phyloP scores from a whole-genome alignment of 768 basidiomycete genomes.

The Kwoniella bestiolae region DNA sequence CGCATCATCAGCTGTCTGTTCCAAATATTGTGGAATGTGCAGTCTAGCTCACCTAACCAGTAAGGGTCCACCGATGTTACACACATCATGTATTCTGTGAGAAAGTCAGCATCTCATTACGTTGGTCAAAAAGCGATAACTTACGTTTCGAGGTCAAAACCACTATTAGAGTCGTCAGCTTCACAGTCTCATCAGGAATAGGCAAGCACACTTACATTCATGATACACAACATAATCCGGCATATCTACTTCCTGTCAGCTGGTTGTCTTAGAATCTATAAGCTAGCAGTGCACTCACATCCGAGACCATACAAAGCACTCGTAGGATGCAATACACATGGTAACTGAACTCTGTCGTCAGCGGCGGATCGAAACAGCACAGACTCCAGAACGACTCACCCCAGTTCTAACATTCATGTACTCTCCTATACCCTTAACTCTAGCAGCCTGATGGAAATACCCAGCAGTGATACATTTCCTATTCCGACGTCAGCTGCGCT shows the following conservation, averaged over 20 bases:
- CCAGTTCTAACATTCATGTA: conserved; percentile 95
- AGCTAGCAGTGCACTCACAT: conserved; percentile 62
- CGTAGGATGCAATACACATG: conserved; percentile 94
- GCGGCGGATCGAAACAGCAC: not conserved
- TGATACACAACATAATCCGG: conserved; percentile 97
- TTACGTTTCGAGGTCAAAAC: conserved; percentile 81
- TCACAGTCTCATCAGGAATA: not conserved
- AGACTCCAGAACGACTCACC: conserved; percentile 38
- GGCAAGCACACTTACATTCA: conserved; percentile 62
- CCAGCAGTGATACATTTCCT: conserved; percentile 97
- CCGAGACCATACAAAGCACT: conserved; percentile 95
- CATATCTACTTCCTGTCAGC: conserved; percentile 73
- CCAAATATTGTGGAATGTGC: conserved; percentile 12
- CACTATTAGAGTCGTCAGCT: conserved; percentile 56
- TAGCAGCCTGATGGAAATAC: conserved; percentile 98
- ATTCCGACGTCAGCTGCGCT: conserved; percentile 2
- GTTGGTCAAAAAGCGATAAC: not conserved
- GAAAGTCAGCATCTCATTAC: conserved; percentile 30
- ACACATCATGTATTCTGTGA: conserved; percentile 85
- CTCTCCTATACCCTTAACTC: conserved; percentile 98
- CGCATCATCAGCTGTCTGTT: conserved; percentile 2
- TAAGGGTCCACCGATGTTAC: conserved; percentile 98
- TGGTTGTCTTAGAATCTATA: conserved; percentile 29
- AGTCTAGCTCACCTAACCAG: conserved; percentile 78
- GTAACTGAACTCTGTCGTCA: conserved; percentile 60